These are phyloP conservation scores for Ajuga reptans DNA, from an alignment of 305 asterid species.

Conservation along the genomic window DNA sequence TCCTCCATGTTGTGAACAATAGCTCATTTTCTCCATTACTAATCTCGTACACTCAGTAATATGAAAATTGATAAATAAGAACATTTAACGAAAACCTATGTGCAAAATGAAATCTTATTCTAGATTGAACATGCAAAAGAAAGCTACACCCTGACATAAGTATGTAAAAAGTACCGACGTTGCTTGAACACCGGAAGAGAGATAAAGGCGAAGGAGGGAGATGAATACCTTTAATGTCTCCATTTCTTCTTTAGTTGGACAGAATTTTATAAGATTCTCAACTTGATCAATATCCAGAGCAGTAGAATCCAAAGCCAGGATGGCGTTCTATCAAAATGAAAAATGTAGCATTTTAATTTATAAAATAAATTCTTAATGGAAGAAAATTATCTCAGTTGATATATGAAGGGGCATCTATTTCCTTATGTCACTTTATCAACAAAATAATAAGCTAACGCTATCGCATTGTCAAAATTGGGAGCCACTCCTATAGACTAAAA, in stretches of 20 bases:
- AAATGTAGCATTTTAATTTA: constrained; percentile 13
- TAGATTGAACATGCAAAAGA: background rate
- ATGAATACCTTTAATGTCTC: constrained; percentile 71
- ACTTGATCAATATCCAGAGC: constrained; percentile 97
- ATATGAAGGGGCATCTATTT: background rate
- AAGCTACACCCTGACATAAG: constrained; percentile 6
- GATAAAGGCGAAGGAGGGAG: constrained; percentile 3
- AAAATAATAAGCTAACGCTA: background rate
- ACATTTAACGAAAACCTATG: background rate
- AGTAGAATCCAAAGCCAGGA: constrained; percentile 85
- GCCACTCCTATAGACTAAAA: background rate
- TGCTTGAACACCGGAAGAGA: background rate
- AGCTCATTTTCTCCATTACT: background rate
- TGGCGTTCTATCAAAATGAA: constrained; percentile 52
- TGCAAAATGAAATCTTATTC: background rate
- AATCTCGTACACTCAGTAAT: no score
- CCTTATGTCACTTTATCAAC: background rate
- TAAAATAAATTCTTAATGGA: background rate
- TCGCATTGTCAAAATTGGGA: background rate
- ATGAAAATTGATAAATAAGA: background rate
- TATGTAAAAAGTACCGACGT: constrained; percentile 5
- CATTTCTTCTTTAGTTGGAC: constrained; percentile 99
- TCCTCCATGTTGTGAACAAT: background rate
- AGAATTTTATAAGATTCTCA: constrained; percentile 92
- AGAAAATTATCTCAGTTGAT: constrained; percentile 7